A percentile compares a stretch with the other conserved stretches of the same genome.
phyloP scores from a whole-genome alignment of 805 yeast genomes.

The Wickerhamiella allomyrinae region DNA sequence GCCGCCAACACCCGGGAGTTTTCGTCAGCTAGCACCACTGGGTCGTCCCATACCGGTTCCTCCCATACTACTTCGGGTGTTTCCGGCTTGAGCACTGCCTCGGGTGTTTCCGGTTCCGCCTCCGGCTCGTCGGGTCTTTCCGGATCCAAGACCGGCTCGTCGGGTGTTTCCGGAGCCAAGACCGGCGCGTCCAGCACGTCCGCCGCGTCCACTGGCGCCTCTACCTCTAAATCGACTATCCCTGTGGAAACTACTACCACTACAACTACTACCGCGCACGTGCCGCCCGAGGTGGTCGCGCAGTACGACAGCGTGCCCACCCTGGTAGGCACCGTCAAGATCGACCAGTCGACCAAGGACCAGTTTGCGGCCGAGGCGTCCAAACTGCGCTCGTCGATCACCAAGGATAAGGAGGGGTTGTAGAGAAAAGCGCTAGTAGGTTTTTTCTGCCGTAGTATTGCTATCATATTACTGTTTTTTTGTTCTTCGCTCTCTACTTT shows the following conservation, averaged over 20 bases:
- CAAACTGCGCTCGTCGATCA: conserved; percentile 7
- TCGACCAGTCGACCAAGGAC: conserved; percentile 14
- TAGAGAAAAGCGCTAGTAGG: too few species aligned
- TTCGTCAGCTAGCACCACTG: not conserved
- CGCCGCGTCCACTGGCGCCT: conserved; percentile 3
- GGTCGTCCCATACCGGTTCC: conserved; percentile 14
- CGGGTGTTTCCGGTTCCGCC: conserved; percentile 4
- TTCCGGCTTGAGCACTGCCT: not conserved
- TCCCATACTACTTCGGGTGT: conserved; percentile 11
- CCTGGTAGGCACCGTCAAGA: conserved; percentile 21
- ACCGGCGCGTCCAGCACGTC: conserved; percentile 10
- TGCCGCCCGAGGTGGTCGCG: conserved; percentile 13
- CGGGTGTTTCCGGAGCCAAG: conserved; percentile 7
- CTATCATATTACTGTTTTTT: too few species aligned
- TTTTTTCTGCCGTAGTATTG: too few species aligned
- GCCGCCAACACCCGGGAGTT: conserved; percentile 13
- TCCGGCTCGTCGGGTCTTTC: conserved; percentile 5
- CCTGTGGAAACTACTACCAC: conserved; percentile 5
- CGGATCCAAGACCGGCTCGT: conserved; percentile 6
- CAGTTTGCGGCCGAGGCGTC: conserved; percentile 8
- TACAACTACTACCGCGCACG: conserved; percentile 3
- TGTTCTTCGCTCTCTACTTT: too few species aligned
- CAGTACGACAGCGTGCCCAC: conserved; percentile 22
- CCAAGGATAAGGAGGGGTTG: conserved; percentile 6
- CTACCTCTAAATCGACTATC: conserved; percentile 2